Evolutionary conservation across 345 rosid species (phyloP).

Genomic region (Rubroshorea leprosula): DNA sequence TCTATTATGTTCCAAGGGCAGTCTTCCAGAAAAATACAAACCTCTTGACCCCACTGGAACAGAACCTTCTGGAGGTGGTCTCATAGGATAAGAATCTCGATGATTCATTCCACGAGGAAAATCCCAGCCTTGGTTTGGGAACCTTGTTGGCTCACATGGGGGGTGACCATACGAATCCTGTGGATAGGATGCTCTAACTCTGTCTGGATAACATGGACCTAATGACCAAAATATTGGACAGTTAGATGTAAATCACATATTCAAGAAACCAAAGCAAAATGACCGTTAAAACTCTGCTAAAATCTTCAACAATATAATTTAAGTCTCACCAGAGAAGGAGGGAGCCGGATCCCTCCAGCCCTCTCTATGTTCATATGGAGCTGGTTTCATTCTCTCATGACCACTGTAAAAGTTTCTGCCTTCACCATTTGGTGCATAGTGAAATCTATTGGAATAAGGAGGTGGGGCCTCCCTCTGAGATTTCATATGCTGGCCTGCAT

Average conservation of each 20-base stretch:
- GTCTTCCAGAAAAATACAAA: constrained; percentile 8
- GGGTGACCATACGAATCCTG: constrained; percentile 54
- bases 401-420: constrained; percentile 46
- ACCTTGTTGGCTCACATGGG: constrained; percentile 49
- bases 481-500: constrained; percentile 44
- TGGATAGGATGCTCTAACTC: constrained; percentile 37
- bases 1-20: no score
- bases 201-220: constrained; percentile 63
- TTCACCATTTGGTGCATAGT: constrained; percentile 37
- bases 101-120: constrained; percentile 51
- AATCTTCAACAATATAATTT: not conserved
- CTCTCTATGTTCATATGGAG: constrained; percentile 52
- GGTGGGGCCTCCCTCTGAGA: constrained; percentile 58
- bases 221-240: constrained; percentile 2
- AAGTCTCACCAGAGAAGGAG: constrained; percentile 52
- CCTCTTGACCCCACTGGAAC: constrained; percentile 49
- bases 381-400: constrained; percentile 68
- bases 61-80: constrained; percentile 57
- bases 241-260: not conserved
- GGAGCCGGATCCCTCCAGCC: constrained; percentile 61
- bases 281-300: not conserved
- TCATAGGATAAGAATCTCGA: constrained; percentile 44
- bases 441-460: constrained; percentile 44
- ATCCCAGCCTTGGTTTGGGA: constrained; percentile 56
- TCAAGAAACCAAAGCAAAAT: constrained; percentile 1